Evolutionary conservation across 768 basidiomycete species (phyloP).

Genomic region (Ramaria sp.): DNA sequence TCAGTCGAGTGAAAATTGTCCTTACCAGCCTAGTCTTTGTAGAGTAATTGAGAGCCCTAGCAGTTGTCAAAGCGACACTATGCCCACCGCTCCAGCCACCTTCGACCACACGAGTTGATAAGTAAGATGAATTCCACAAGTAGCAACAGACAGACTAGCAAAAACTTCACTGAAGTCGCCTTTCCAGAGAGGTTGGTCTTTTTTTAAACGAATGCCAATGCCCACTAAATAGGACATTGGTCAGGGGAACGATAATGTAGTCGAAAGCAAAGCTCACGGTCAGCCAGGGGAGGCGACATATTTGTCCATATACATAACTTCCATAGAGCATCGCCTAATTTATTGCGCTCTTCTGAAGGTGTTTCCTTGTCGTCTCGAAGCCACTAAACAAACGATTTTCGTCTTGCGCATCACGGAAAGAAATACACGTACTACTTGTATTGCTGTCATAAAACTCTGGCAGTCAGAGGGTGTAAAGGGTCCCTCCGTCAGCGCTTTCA

Average conservation of each 20-base stretch:
- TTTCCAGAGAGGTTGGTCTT: background rate
- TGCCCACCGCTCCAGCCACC: background rate
- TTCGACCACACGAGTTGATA: background rate
- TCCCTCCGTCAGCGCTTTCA: background rate
- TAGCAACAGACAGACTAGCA: background rate
- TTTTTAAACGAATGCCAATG: background rate
- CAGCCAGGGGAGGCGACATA: background rate
- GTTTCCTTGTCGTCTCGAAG: background rate
- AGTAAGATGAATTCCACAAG: background rate
- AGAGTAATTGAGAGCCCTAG: background rate
- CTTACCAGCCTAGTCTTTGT: background rate
- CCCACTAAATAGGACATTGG: background rate
- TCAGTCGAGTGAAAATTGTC: background rate
- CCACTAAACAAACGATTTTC: background rate
- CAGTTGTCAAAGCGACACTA: background rate
- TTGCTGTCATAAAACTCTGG: background rate
- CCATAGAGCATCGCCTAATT: background rate
- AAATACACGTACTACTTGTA: background rate
- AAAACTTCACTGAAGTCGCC: background rate
- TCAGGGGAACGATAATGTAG: background rate
- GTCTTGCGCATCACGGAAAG: background rate
- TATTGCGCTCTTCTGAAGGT: background rate
- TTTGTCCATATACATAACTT: background rate
- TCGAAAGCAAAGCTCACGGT: background rate
- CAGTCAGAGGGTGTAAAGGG: slow-evolving; percentile 1